A percentile compares a stretch with the other conserved stretches of the same genome.
phyloP scores from a whole-genome alignment of 176 grass and related monocot species.

The Oryza punctata region DNA sequence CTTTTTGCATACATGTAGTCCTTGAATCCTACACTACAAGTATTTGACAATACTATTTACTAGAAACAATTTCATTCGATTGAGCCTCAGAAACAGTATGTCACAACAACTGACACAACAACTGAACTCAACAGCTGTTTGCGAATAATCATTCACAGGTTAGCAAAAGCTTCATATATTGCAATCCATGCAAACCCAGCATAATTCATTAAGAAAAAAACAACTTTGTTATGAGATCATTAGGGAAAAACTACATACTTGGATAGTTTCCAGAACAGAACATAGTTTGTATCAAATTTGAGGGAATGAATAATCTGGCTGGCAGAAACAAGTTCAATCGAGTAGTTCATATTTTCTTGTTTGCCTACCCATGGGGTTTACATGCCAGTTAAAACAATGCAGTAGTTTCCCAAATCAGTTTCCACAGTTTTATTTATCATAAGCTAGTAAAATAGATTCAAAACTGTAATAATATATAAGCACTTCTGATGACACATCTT shows the following conservation, averaged over 20 bases:
- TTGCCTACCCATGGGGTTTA: neutral
- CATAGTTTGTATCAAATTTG: neutral
- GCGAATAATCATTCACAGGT: neutral
- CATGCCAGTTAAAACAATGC: neutral
- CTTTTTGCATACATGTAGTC: neutral
- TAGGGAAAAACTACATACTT: neutral
- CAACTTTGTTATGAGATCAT: neutral
- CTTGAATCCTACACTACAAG: conserved; percentile 7
- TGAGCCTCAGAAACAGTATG: conserved; percentile 7
- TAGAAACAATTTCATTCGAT: neutral
- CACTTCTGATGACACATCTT: neutral
- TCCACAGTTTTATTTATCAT: neutral
- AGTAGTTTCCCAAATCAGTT: neutral
- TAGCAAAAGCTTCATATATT: conserved; percentile 15
- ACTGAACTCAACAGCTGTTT: conserved; percentile 6
- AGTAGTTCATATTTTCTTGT: neutral
- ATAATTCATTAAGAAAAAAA: neutral
- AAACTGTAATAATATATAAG: neutral
- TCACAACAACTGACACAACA: neutral
- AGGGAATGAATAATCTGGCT: neutral
- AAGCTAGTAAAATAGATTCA: neutral
- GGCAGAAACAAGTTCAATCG: neutral
- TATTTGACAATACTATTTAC: conserved; percentile 5
- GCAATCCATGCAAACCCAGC: neutral
- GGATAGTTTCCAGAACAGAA: neutral